These are phyloP conservation scores for Thermochaetoides thermophila DNA, from an alignment of 495 filamentous ascomycete genomes.

Conservation along the genomic window DNA sequence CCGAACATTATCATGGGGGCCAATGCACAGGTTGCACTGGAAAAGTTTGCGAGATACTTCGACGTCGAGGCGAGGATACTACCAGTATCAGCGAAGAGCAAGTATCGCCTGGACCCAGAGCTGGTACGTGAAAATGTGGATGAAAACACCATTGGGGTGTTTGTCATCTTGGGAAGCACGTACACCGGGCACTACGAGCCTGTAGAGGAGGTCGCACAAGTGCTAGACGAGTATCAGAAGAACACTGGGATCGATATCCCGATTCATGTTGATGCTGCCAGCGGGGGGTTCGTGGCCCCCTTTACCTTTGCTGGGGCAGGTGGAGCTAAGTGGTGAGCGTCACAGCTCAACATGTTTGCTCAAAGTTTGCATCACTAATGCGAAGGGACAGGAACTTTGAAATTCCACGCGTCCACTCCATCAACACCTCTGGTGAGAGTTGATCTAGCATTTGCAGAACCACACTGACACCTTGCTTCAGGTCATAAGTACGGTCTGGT, in stretches of 20 bases:
- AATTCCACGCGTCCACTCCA: conserved; percentile 57
- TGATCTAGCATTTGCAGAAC: no score
- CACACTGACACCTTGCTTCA: no score
- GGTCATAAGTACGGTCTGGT: conserved; percentile 63
- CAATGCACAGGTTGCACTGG: conserved; percentile 63
- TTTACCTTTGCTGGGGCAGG: conserved; percentile 50
- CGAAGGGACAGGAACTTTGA: conserved; percentile 42
- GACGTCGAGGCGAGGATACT: conserved; percentile 62
- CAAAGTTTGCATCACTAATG: conserved; percentile 1
- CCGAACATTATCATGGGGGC: conserved; percentile 70
- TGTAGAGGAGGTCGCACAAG: conserved; percentile 48
- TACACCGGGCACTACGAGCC: conserved; percentile 71
- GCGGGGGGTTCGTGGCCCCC: conserved; percentile 58
- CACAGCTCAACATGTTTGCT: background rate
- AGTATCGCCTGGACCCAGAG: conserved; percentile 47
- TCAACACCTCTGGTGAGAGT: conserved; percentile 50
- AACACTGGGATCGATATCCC: conserved; percentile 52
- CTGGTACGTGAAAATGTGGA: conserved; percentile 52
- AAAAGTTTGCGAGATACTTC: conserved; percentile 64
- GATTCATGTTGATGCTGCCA: conserved; percentile 64
- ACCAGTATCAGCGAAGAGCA: conserved; percentile 47
- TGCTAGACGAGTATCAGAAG: conserved; percentile 51
- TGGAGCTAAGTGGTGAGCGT: conserved; percentile 40
- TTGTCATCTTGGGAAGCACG: conserved; percentile 58
- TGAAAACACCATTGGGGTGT: conserved; percentile 67